Conservation (phyloP, 805 yeast genomes). For the Saccharomycopsis oosterbeekiorum region DNA sequence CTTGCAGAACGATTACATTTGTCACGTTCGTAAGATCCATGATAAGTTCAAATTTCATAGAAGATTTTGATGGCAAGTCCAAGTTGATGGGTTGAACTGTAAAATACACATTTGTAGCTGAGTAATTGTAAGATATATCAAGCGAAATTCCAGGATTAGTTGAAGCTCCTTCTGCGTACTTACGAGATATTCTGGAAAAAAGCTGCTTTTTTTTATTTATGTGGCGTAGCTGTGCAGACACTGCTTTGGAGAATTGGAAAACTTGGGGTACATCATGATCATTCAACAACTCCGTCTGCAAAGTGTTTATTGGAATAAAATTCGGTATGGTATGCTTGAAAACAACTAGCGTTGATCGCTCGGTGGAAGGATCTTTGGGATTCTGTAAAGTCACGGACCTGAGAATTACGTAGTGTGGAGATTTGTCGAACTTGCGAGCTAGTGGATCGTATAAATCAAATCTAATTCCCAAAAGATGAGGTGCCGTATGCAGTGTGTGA, state of each 20-base stretch:
- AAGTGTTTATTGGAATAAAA: constrained; percentile 4
- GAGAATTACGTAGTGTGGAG: constrained; percentile 14
- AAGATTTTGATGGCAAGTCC: neutral
- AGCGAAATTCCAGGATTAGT: neutral
- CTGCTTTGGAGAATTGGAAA: constrained; percentile 5
- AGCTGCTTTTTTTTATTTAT: neutral
- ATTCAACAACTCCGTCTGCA: constrained; percentile 2
- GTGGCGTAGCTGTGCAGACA: neutral
- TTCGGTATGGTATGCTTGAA: constrained; percentile 14
- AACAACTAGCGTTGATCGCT: neutral
- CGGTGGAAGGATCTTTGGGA: neutral
- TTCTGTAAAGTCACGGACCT: neutral
- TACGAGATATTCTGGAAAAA: neutral
- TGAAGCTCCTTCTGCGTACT: neutral
- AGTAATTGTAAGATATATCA: neutral
- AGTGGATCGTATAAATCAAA: constrained; percentile 7
- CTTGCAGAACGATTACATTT: neutral
- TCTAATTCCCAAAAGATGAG: constrained; percentile 9
- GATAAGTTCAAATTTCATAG: neutral
- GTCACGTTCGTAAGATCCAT: neutral
- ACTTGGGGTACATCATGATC: neutral
- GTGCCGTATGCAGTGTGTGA: neutral
- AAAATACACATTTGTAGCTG: neutral
- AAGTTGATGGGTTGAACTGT: neutral
- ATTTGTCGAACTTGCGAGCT: neutral